A percentile compares a stretch with the other conserved stretches of the same genome.
Conservation (phyloP, 345 rosid genomes). For the Angophora floribunda region DNA sequence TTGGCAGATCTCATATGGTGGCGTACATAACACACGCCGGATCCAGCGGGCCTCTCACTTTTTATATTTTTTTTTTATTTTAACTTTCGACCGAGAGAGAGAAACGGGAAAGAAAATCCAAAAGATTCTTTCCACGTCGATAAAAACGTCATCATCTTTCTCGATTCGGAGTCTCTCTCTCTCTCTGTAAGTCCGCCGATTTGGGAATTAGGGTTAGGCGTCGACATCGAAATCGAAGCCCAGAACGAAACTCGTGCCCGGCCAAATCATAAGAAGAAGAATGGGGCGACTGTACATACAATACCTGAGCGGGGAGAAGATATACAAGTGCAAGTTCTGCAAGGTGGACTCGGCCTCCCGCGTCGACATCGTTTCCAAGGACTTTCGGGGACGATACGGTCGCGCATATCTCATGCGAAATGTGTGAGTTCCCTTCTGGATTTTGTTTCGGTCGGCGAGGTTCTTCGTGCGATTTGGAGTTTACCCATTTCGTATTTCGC, state of each 20-base stretch:
- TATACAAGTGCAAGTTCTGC: conserved; percentile 38
- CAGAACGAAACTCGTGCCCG: background rate
- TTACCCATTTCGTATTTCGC: background rate
- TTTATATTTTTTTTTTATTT: too few relatives aligned
- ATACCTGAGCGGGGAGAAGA: conserved; percentile 14
- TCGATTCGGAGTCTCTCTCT: background rate
- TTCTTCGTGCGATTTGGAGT: background rate
- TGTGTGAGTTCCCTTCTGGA: conserved; percentile 7
- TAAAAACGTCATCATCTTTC: background rate
- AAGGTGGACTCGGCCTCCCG: conserved; percentile 33
- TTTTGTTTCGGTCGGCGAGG: background rate
- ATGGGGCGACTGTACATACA: conserved; percentile 29
- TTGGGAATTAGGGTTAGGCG: background rate
- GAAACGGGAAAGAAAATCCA: background rate
- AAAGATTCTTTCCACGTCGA: background rate
- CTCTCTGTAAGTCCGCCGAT: background rate
- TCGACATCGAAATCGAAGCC: background rate
- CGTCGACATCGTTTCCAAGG: conserved; percentile 30
- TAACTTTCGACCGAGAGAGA: background rate
- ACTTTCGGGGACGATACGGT: conserved; percentile 29
- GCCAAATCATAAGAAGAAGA: background rate
- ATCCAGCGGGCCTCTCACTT: too few relatives aligned
- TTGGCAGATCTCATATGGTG: background rate
- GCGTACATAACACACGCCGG: too few relatives aligned
- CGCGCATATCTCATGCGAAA: conserved; percentile 28